phyloP scores from a whole-genome alignment of 208 protist genomes.

The Angomonas ambiguus region DNA sequence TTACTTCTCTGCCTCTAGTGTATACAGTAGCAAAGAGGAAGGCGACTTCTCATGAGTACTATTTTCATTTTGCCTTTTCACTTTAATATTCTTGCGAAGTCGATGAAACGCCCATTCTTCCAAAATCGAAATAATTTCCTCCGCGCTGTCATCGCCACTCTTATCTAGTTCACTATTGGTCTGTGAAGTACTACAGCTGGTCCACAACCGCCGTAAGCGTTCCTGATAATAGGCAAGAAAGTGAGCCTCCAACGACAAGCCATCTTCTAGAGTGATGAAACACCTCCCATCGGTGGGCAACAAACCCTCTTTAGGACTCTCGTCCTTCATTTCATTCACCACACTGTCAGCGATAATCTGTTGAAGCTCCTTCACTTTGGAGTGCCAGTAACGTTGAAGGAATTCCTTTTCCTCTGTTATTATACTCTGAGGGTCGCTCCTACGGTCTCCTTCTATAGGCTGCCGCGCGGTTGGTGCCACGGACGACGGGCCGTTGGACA shows the following conservation, averaged over 20 bases:
- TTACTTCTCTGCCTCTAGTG: neutral
- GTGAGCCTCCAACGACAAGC: neutral
- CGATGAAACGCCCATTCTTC: neutral
- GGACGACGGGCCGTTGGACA: neutral
- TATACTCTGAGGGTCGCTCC: too few relatives aligned
- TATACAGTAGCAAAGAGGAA: neutral
- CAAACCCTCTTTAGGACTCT: too few relatives aligned
- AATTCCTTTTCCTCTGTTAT: too few relatives aligned
- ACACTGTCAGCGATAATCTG: neutral
- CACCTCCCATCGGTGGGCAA: too few relatives aligned
- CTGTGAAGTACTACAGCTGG: neutral
- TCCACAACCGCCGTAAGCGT: neutral
- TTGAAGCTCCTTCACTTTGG: neutral
- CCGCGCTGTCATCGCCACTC: too few relatives aligned
- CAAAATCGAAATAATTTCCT: neutral
- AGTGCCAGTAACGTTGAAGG: neutral
- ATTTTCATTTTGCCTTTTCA: too few relatives aligned
- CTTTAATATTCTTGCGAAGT: too few relatives aligned
- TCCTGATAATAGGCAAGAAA: neutral
- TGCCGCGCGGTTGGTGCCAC: neutral
- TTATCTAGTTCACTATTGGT: too few relatives aligned
- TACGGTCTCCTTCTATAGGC: too few relatives aligned
- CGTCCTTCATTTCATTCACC: neutral
- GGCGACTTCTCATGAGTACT: too few relatives aligned
- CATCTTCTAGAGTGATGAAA: neutral